These are phyloP conservation scores for Zangia roseola DNA, from an alignment of 768 basidiomycete genomes.

Conservation along the genomic window DNA sequence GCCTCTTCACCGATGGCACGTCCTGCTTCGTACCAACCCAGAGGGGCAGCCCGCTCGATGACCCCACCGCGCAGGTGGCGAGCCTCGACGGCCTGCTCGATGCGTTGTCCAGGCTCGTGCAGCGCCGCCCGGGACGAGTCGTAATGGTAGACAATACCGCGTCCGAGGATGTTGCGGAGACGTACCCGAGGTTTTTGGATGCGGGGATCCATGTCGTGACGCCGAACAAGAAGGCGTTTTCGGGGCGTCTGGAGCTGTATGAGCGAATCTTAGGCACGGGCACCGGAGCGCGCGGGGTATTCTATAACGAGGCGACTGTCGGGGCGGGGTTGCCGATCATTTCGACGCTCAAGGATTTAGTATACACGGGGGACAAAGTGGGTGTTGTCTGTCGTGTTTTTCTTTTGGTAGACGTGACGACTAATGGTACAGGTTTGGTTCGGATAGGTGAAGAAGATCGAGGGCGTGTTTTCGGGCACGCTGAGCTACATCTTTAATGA, in stretches of 20 bases:
- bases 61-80: conserved; percentile 31
- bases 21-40: conserved; percentile 36
- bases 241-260: conserved; percentile 66
- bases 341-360: conserved; percentile 86
- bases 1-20: conserved; percentile 52
- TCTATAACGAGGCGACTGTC: conserved; percentile 87
- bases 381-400: conserved; percentile 5
- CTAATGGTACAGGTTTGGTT: not conserved
- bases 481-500: conserved; percentile 99
- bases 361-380: conserved; percentile 91
- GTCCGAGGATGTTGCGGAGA: conserved; percentile 71
- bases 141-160: conserved; percentile 92
- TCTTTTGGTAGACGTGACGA: not conserved
- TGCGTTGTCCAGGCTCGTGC: conserved; percentile 46
- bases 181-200: conserved; percentile 79
- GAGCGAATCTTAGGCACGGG: conserved; percentile 59
- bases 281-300: conserved; percentile 46
- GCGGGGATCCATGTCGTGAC: conserved; percentile 87
- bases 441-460: conserved; percentile 77
- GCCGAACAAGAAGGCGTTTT: conserved; percentile 97
- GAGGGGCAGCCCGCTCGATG: conserved; percentile 51
- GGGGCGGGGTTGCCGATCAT: conserved; percentile 95
- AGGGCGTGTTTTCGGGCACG: conserved; percentile 97
- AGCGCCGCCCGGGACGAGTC: conserved; percentile 45
- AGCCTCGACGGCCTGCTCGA: conserved; percentile 41